Evolutionary conservation across 116 monocot species (phyloP).

Genomic region (Dioscorea cayenensis): DNA sequence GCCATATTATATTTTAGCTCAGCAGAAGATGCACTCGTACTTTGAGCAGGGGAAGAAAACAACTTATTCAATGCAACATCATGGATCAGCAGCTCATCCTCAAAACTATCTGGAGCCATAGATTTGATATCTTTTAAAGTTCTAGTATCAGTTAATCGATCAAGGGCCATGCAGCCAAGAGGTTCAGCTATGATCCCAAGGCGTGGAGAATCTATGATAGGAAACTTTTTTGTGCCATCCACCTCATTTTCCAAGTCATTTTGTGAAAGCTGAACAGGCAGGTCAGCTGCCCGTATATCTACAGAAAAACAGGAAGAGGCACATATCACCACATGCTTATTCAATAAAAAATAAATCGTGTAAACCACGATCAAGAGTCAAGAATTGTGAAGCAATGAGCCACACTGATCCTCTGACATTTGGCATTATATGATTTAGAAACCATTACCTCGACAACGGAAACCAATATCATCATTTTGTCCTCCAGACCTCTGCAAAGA

Average conservation of each 20-base stretch:
- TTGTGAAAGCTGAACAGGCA: slow-evolving; percentile 12
- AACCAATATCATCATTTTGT: slow-evolving; percentile 4
- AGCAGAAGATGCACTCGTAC: not conserved
- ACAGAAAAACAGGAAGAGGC: not conserved
- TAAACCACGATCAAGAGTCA: not conserved
- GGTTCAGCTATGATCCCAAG: slow-evolving; percentile 1
- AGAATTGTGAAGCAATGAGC: not conserved
- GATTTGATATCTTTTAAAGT: slow-evolving; percentile 18
- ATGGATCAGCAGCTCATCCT: slow-evolving; percentile 25
- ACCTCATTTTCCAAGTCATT: slow-evolving; percentile 2
- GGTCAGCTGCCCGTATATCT: slow-evolving; percentile 17
- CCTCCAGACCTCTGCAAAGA: slow-evolving; percentile 4
- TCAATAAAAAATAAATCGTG: not conserved
- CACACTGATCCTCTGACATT: too few species aligned
- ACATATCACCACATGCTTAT: not conserved
- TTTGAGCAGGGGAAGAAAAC: slow-evolving; percentile 14
- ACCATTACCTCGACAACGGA: slow-evolving; percentile 19
- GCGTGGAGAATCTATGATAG: not conserved
- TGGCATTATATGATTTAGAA: not conserved
- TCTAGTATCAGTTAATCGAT: slow-evolving; percentile 17
- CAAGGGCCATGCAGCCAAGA: slow-evolving; percentile 11
- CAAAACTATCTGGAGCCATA: slow-evolving; percentile 69
- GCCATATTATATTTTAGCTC: slow-evolving; percentile 4
- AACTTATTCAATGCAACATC: slow-evolving; percentile 10
- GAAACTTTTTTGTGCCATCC: not conserved